Evolutionary conservation across 257 asterid species (phyloP).

Genomic region (Plantago elongata): DNA sequence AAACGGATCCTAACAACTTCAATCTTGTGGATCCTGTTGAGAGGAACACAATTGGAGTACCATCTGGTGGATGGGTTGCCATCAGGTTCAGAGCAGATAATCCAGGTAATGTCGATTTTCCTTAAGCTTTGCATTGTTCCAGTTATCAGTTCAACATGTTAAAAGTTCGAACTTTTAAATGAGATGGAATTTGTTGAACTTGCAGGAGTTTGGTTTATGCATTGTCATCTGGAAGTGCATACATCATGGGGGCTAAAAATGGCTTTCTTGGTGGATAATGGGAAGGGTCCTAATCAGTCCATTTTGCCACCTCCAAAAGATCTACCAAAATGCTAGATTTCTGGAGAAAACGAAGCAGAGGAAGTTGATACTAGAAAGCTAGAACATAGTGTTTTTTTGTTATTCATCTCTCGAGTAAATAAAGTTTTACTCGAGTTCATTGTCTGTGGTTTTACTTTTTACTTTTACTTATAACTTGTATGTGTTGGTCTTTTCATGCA

Average conservation of each 20-base stretch:
- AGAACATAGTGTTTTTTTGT: not conserved
- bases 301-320: conserved; percentile 80
- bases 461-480: not conserved
- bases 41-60: conserved; percentile 88
- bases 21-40: conserved; percentile 89
- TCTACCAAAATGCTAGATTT: conserved; percentile 54
- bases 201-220: conserved; percentile 88
- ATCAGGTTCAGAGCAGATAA: conserved; percentile 82
- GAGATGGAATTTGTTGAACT: not conserved
- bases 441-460: conserved; percentile 13
- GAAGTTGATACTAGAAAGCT: too few relatives aligned
- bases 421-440: conserved; percentile 23
- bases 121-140: not conserved
- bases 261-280: conserved; percentile 89
- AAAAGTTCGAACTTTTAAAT: not conserved
- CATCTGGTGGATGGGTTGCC: conserved; percentile 96
- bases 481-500: not conserved
- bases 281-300: conserved; percentile 57
- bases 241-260: conserved; percentile 86
- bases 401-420: conserved; percentile 29
- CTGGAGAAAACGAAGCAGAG: too few relatives aligned
- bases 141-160: not conserved
- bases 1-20: conserved; percentile 49
- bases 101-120: conserved; percentile 51
- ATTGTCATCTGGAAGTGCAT: conserved; percentile 90